A percentile compares a stretch with the other conserved stretches of the same genome.
phyloP scores from a whole-genome alignment of 768 basidiomycete species.

The Collybiopsis confluens region DNA sequence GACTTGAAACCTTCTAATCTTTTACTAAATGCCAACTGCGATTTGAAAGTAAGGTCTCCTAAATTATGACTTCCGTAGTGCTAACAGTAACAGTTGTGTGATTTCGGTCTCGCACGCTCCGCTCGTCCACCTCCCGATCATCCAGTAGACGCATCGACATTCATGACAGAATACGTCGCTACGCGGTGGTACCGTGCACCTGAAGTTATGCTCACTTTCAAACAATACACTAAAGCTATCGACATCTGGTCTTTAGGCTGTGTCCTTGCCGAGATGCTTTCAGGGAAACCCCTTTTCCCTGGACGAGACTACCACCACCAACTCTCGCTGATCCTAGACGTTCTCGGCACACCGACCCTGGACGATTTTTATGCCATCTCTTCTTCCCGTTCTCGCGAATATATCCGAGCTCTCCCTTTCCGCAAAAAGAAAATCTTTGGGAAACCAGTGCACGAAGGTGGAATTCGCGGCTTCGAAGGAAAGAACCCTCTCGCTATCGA shows the following conservation, averaged over 20 bases:
- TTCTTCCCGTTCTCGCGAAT: slow-evolving; percentile 56
- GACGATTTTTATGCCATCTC: slow-evolving; percentile 91
- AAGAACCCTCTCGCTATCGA: slow-evolving; percentile 48
- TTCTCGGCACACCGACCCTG: slow-evolving; percentile 86
- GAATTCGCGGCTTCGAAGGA: slow-evolving; percentile 50
- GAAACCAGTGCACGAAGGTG: slow-evolving; percentile 67
- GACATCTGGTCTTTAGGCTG: slow-evolving; percentile 88
- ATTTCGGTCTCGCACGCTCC: slow-evolving; percentile 84
- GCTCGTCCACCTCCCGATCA: slow-evolving; percentile 71
- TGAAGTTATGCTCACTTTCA: slow-evolving; percentile 97
- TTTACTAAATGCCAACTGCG: slow-evolving; percentile 93
- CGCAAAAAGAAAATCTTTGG: slow-evolving; percentile 72
- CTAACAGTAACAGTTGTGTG: slow-evolving; percentile 58
- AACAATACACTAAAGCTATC: slow-evolving; percentile 87
- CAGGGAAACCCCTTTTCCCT: slow-evolving; percentile 90
- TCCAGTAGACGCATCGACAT: slow-evolving; percentile 71
- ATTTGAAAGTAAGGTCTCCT: slow-evolving; percentile 67
- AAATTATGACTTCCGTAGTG: neutral
- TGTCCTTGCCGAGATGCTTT: slow-evolving; percentile 87
- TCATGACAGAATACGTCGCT: slow-evolving; percentile 94
- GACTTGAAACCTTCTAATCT: slow-evolving; percentile 97
- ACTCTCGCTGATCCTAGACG: slow-evolving; percentile 86
- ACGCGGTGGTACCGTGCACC: slow-evolving; percentile 98
- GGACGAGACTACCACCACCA: slow-evolving; percentile 97
- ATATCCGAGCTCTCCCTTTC: slow-evolving; percentile 86